phyloP scores from a whole-genome alignment of 805 yeast species.

The Zygosaccharomyces pseudorouxii region DNA sequence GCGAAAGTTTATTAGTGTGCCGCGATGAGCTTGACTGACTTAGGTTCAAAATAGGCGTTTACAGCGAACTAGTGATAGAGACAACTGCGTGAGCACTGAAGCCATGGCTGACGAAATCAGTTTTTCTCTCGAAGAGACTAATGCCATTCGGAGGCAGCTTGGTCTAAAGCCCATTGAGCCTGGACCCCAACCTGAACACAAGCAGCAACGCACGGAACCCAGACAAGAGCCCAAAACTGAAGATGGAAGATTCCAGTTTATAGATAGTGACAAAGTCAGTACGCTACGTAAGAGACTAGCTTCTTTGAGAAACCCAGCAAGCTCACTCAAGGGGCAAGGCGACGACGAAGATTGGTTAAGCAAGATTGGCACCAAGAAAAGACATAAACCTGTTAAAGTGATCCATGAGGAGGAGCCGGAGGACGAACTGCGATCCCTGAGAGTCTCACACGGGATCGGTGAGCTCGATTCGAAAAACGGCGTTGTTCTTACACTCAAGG shows the following conservation, averaged over 20 bases:
- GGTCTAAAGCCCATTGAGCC: slow-evolving; percentile 40
- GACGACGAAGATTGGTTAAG: slow-evolving; percentile 24
- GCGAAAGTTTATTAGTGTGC: not conserved
- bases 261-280: slow-evolving; percentile 11
- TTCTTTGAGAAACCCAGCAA: not conserved
- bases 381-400: slow-evolving; percentile 7
- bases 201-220: not conserved
- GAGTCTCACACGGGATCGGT: slow-evolving; percentile 48
- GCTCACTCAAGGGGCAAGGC: not conserved
- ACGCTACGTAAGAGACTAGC: slow-evolving; percentile 24
- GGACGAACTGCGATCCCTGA: slow-evolving; percentile 34
- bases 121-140: slow-evolving; percentile 42
- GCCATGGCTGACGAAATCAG: slow-evolving; percentile 21
- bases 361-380: slow-evolving; percentile 18
- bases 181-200: not conserved
- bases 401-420: slow-evolving; percentile 22
- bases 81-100: not conserved
- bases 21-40: not conserved
- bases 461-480: slow-evolving; percentile 39
- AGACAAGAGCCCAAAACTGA: not conserved
- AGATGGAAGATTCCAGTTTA: slow-evolving; percentile 6
- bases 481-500: slow-evolving; percentile 53
- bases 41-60: too few species aligned
- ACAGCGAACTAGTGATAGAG: not conserved
- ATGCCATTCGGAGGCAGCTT: slow-evolving; percentile 36